Percentiles rank a stretch among this genome's conserved stretches.
phyloP scores from a whole-genome alignment of 495 filamentous ascomycete genomes.

The Trichoderma asperelloides region DNA sequence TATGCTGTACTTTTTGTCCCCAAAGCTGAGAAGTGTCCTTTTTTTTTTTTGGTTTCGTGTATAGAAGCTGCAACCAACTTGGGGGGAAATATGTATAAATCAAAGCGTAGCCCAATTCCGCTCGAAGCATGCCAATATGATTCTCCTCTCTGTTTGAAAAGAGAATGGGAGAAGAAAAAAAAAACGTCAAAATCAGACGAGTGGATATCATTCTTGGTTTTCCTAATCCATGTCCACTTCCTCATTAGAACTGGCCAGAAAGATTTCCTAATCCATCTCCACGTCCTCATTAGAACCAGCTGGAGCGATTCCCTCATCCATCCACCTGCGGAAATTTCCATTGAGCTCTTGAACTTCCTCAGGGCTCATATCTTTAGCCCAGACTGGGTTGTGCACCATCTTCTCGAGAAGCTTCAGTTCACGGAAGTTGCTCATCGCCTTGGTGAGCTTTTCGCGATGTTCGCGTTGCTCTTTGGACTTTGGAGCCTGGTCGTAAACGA shows the following conservation, averaged over 20 bases:
- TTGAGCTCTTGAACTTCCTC: conserved; percentile 65
- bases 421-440: conserved; percentile 45
- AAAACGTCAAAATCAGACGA: neutral
- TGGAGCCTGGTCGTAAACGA: conserved; percentile 34
- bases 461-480: conserved; percentile 21
- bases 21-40: no score
- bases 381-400: conserved; percentile 63
- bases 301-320: conserved; percentile 27
- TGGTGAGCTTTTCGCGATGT: conserved; percentile 37
- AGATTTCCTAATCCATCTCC: conserved; percentile 5
- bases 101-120: neutral
- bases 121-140: neutral
- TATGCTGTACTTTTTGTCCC: neutral
- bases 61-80: no score
- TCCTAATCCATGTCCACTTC: neutral
- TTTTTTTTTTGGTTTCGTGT: no score
- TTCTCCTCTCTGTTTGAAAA: neutral
- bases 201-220: neutral
- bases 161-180: no score
- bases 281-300: conserved; percentile 7
- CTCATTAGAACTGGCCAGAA: neutral
- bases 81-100: neutral
- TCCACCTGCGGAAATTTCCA: conserved; percentile 47
- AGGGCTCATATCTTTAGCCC: conserved; percentile 63
- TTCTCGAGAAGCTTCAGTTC: conserved; percentile 59